Evolutionary conservation across 164 flowering plant species (phyloP), one percentile per base, ranked within the genome.

Genomic region (Magnolia officinalis): DNA sequence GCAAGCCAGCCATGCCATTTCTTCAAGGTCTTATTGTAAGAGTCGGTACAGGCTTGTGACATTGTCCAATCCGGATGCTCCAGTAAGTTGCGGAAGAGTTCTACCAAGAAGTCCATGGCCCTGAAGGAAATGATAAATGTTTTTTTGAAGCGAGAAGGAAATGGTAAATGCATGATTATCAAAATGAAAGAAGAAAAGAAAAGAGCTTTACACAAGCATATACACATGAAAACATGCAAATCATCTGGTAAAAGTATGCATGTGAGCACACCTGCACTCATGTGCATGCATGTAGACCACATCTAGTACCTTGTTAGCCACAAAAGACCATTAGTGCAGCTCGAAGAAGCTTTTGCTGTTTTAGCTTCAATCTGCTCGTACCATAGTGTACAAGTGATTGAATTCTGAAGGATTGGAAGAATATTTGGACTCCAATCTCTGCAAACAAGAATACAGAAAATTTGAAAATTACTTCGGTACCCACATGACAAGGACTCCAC

Each of bases 301-400:
- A 74, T n/a, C 24, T 23, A 61, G 50, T 85, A 94, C 99, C 99
- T 91, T 67, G 99, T 96, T 74, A 96, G 81, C 99, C 99, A 96
- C 50, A 94, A 94, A 80, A 96, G 95, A 23, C 95, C 99, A 83
- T 94, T 94, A 66, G 97, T 94, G 78, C 98, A 96, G 73, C 99
- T 96, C 45, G 97, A 92, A 72, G 98, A 96, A 77, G 79, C 83
- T 82, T 94, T 96, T 20, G 94, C 88, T 8, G 97, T 89, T 79
- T 89, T 91, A 77, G 93, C 83, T 71, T 84, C 91, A 73, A 96
- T 81, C 99, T 23, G 55, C 88, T 82, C 81, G 83, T 63, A 94
- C 89, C 86, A 94, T 84, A 71, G 76, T 86, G 82, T 88, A 92
- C 81, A 96, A 83, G 78, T 82, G 77, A 74, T 87, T 86, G 81